A percentile compares a stretch with the other conserved stretches of the same genome.
These are phyloP conservation scores for Cutaneotrichosporon cyanovorans DNA, from an alignment of 1,284 basidiomycete genomes.

Conservation along the genomic window DNA sequence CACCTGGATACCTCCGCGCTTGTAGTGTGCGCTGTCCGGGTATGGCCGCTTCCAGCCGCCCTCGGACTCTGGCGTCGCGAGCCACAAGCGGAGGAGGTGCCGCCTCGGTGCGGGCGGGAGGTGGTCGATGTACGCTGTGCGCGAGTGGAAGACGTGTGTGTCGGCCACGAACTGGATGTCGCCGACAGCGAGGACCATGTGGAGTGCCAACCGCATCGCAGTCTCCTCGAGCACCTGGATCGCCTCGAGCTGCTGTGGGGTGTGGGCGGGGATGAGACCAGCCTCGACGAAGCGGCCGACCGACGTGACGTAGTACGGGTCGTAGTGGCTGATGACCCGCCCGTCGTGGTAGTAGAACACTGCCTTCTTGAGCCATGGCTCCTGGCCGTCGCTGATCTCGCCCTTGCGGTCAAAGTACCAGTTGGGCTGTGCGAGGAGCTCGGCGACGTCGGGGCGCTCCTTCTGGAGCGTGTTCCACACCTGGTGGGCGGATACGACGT, in stretches of 20 bases:
- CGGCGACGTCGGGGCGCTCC: slow-evolving; percentile 46
- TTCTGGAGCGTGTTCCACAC: slow-evolving; percentile 47
- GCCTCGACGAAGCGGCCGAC: slow-evolving; percentile 29
- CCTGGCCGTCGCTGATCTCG: slow-evolving; percentile 42
- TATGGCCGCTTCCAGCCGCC: slow-evolving; percentile 47
- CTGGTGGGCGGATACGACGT: slow-evolving; percentile 46
- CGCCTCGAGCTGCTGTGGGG: slow-evolving; percentile 40
- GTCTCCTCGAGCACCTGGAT: slow-evolving; percentile 47
- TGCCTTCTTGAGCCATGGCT: slow-evolving; percentile 25
- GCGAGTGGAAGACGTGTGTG: slow-evolving; percentile 45
- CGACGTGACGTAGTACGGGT: slow-evolving; percentile 39
- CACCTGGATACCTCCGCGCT: slow-evolving; percentile 43
- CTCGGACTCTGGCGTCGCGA: slow-evolving; percentile 41
- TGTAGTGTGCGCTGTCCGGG: slow-evolving; percentile 38
- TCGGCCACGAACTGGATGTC: slow-evolving; percentile 43
- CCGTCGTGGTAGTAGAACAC: slow-evolving; percentile 23
- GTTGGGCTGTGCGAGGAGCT: slow-evolving; percentile 37
- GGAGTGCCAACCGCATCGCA: slow-evolving; percentile 41
- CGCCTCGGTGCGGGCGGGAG: slow-evolving; percentile 40
- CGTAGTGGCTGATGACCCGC: slow-evolving; percentile 28
- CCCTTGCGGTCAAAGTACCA: slow-evolving; percentile 46
- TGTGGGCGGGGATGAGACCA: slow-evolving; percentile 43
- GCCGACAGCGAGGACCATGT: slow-evolving; percentile 47
- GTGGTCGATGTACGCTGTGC: slow-evolving; percentile 47
- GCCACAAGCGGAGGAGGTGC: slow-evolving; percentile 48